Conservation (phyloP, 805 yeast species). For the Ogataea methanolica region DNA sequence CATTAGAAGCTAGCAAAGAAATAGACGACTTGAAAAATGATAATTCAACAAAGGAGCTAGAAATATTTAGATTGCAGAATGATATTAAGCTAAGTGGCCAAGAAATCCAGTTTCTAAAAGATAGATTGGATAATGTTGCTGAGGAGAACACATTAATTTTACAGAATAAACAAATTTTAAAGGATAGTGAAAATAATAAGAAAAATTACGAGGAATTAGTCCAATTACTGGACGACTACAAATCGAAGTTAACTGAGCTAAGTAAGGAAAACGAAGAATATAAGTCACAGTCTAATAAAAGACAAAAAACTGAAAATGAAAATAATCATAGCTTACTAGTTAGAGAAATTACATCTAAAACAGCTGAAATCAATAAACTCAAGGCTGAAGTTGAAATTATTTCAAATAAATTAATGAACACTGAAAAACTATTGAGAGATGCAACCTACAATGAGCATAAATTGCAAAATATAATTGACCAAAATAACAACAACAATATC, state of each 20-base stretch:
- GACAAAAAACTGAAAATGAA: neutral
- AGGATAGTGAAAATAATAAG: conserved; percentile 7
- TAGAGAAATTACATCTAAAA: neutral
- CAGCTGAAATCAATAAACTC: neutral
- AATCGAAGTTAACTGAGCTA: conserved; percentile 42
- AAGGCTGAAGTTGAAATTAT: neutral
- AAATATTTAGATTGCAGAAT: conserved; percentile 12
- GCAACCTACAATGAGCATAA: too few relatives aligned
- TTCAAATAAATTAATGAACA: conserved; percentile 30
- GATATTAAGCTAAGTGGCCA: conserved; percentile 11
- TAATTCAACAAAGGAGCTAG: conserved; percentile 5
- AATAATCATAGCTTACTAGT: neutral
- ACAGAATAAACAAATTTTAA: conserved; percentile 7
- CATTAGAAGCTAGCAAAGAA: conserved; percentile 5
- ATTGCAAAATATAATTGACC: too few relatives aligned
- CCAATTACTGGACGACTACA: conserved; percentile 51
- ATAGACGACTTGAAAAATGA: conserved; percentile 3
- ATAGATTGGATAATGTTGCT: conserved; percentile 12
- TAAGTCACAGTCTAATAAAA: neutral
- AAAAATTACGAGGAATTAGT: conserved; percentile 34
- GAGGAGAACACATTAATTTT: conserved; percentile 13
- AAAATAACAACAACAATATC: too few relatives aligned
- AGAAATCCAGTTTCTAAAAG: conserved; percentile 18
- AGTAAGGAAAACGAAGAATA: conserved; percentile 27
- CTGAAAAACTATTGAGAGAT: conserved; percentile 29